phyloP scores from a whole-genome alignment of 129 eudicot genomes.

The Mikania micrantha region DNA sequence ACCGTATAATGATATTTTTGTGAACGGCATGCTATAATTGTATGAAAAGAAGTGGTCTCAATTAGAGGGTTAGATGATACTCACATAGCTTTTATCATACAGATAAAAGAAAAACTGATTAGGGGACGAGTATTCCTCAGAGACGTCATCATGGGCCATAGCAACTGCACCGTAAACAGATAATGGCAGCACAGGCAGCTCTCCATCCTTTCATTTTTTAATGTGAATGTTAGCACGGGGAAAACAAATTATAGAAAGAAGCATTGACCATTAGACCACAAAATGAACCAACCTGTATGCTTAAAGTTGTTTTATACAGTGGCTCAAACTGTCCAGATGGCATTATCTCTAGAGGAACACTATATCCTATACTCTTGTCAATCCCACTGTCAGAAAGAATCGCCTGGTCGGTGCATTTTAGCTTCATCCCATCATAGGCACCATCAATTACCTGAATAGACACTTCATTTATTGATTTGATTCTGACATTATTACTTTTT shows the following conservation, averaged over 20 bases:
- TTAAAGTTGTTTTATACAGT: constrained; percentile 83
- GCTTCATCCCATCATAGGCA: constrained; percentile 77
- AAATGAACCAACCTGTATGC: constrained; percentile 63
- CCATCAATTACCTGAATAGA: constrained; percentile 77
- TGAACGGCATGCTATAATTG: background rate
- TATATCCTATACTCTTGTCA: constrained; percentile 55
- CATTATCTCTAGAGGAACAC: constrained; percentile 87
- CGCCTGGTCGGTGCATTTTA: constrained; percentile 77
- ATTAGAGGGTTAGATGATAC: constrained; percentile 17
- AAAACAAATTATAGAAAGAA: background rate
- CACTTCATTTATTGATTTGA: background rate
- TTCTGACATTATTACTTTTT: background rate
- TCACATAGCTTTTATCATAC: constrained; percentile 92
- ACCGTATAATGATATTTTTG: background rate
- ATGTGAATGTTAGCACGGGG: background rate
- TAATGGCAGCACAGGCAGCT: constrained; percentile 91
- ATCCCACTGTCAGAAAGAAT: constrained; percentile 64
- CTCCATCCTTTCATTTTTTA: constrained; percentile 67
- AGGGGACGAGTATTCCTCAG: constrained; percentile 91
- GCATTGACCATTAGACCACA: background rate
- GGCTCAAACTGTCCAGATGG: constrained; percentile 99
- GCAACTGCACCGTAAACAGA: constrained; percentile 97
- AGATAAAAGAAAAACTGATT: constrained; percentile 97
- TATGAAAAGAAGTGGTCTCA: background rate
- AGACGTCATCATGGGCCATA: constrained; percentile 87